A percentile compares a stretch with the other conserved stretches of the same genome.
Evolutionary conservation across 768 basidiomycete species (phyloP).

Genomic region (Xanthoconium stramineum): DNA sequence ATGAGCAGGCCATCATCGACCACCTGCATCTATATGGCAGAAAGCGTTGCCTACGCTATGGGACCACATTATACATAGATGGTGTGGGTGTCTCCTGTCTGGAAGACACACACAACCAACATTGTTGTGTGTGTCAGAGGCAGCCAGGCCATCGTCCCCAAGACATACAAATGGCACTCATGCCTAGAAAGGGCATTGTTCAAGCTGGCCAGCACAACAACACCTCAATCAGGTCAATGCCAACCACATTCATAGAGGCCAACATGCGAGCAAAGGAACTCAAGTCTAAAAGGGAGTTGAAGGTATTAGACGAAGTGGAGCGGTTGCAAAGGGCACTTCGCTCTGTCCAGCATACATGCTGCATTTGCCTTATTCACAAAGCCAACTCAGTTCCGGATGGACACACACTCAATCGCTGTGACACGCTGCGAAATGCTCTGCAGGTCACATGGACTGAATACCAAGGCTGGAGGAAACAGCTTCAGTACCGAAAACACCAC

Average conservation of each 20-base stretch:
- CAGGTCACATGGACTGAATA: neutral
- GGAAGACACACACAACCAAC: neutral
- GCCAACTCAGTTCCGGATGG: too few relatives aligned
- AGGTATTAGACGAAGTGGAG: too few relatives aligned
- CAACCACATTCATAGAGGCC: neutral
- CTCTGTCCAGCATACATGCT: too few relatives aligned
- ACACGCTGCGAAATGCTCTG: too few relatives aligned
- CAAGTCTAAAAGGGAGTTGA: too few relatives aligned
- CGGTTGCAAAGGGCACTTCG: too few relatives aligned
- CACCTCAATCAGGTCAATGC: too few relatives aligned
- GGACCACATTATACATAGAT: neutral
- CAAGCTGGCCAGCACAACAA: too few relatives aligned
- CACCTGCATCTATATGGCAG: neutral
- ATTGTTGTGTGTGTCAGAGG: neutral
- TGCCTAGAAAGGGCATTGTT: too few relatives aligned
- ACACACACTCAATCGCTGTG: too few relatives aligned
- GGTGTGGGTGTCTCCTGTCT: neutral
- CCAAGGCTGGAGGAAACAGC: neutral
- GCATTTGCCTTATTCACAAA: too few relatives aligned
- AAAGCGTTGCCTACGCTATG: constrained; percentile 24
- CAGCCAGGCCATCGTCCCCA: neutral
- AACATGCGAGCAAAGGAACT: too few relatives aligned
- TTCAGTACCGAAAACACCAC: neutral
- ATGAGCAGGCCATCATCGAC: neutral
- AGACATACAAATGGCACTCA: neutral